Evolutionary conservation across 1,139 yeast genomes (phyloP).

Genomic region (Suhomyces chickasaworum): DNA sequence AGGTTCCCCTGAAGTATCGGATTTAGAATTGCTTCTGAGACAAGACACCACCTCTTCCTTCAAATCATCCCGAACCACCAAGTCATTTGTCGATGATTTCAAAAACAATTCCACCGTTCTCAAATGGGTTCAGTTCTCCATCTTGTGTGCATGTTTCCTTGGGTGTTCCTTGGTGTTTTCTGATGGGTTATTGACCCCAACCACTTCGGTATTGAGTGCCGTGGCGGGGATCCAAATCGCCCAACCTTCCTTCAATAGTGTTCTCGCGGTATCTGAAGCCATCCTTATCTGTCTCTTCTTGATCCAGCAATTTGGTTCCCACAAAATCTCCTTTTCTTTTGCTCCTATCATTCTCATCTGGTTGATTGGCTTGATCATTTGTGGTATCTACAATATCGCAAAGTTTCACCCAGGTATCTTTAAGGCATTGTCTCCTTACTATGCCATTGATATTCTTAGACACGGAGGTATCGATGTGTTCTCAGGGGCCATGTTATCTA

Average conservation of each 20-base stretch:
- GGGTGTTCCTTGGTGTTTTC: conserved; percentile 60
- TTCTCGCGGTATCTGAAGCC: conserved; percentile 52
- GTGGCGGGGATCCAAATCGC: conserved; percentile 52
- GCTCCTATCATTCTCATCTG: conserved; percentile 58
- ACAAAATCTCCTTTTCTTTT: conserved; percentile 42
- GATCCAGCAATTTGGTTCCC: conserved; percentile 51
- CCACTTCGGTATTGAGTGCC: conserved; percentile 60
- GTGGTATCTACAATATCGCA: conserved; percentile 50
- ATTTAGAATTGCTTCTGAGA: conserved; percentile 41
- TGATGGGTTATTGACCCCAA: conserved; percentile 64
- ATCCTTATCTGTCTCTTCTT: conserved; percentile 47
- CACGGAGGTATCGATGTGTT: conserved; percentile 46
- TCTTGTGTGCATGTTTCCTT: conserved; percentile 47
- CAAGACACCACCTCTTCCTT: conserved; percentile 39
- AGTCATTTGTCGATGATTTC: conserved; percentile 19
- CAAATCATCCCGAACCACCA: conserved; percentile 15
- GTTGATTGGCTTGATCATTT: conserved; percentile 46
- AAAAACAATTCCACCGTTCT: conserved; percentile 29
- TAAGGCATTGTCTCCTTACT: conserved; percentile 51
- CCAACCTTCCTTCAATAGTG: conserved; percentile 40
- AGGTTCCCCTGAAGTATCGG: conserved; percentile 37
- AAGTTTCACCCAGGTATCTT: conserved; percentile 46
- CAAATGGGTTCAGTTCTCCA: conserved; percentile 32
- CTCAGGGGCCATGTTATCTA: conserved; percentile 54
- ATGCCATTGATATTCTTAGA: conserved; percentile 48